Conservation (phyloP, 192 early-diverging fungal genomes). For the Powellomyces hirtus region DNA sequence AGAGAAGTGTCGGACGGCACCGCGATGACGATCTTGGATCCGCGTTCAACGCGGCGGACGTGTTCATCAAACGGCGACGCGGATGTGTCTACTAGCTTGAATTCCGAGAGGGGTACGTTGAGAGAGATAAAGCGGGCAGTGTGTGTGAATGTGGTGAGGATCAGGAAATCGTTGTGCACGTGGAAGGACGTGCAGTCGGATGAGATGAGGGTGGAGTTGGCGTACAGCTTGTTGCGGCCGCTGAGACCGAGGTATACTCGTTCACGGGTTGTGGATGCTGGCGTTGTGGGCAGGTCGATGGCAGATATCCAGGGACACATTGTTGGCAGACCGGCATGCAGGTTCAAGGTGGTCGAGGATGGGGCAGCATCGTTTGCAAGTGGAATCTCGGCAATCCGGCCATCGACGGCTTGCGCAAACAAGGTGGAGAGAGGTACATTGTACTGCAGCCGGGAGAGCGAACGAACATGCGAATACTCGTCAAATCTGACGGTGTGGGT, state of each 20-base stretch:
- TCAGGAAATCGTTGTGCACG: conserved; percentile 74
- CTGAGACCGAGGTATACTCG: conserved; percentile 68
- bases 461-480: neutral
- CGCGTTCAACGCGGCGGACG: conserved; percentile 83
- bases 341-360: too few relatives aligned
- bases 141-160: conserved; percentile 85
- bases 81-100: conserved; percentile 29
- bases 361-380: neutral
- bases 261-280: neutral
- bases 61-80: conserved; percentile 60
- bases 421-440: neutral
- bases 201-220: conserved; percentile 65
- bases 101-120: neutral
- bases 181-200: conserved; percentile 84
- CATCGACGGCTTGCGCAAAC: neutral
- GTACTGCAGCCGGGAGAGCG: neutral
- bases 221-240: conserved; percentile 81
- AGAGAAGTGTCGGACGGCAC: conserved; percentile 66
- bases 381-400: conserved; percentile 3
- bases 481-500: neutral
- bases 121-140: conserved; percentile 58
- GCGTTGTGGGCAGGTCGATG: conserved; percentile 1
- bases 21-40: conserved; percentile 80
- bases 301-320: conserved; percentile 60
- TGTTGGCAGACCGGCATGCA: conserved; percentile 25